Base-by-base conservation (phyloP, 2,329 filamentous ascomycete genomes). In the Exophiala sp. region DNA sequence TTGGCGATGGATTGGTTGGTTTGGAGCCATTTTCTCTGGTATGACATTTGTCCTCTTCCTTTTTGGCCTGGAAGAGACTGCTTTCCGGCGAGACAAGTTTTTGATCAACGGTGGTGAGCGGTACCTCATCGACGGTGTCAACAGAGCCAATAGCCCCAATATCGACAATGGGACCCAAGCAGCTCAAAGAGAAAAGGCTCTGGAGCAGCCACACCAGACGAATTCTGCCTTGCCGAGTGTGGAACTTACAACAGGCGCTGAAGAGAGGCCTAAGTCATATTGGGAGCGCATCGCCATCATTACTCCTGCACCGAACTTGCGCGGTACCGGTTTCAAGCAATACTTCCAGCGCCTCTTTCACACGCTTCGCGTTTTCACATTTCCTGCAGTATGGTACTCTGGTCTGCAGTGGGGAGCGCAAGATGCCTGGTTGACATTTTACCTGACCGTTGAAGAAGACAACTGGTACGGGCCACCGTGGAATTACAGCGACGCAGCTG, bases 371-470 rank as follows among this genome's bases (percentile, higher is more conserved):
- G 70, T 83, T 39, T 82, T 83, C 63, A 72, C 74, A 1, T 82
- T 83, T 55, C 80, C 80, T 0, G 80, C 80, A 1, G 79, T 83
- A 8, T 73, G 80, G 58, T 83, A 78, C 57, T 78, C 79, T 2
- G 80, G 80, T 7, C 65, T 83, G 20, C 80, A 83, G 62, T 83
- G 80, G 80, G 80, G 80, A 3, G 72, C 78, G 29, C 81, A 83
- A 65, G 80, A 82, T 59, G 78, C 80, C n/a, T 82, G 80, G 67
- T 68, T 84, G 18, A 78, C 78, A 1, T 83, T 84, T 63, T 82
- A 83, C 58, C 69, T 82, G 32, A 83, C 80, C 0, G 73, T 83
- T 1, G 74, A 82, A 62, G 78, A 83, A 60, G 78, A 81, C 57
- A 76, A 76, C 59, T 83, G 79, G 76, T 77, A 75, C 21, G 74